Base-by-base conservation (phyloP, 2,329 filamentous ascomycete genomes). In the Emergomyces orientalis region DNA sequence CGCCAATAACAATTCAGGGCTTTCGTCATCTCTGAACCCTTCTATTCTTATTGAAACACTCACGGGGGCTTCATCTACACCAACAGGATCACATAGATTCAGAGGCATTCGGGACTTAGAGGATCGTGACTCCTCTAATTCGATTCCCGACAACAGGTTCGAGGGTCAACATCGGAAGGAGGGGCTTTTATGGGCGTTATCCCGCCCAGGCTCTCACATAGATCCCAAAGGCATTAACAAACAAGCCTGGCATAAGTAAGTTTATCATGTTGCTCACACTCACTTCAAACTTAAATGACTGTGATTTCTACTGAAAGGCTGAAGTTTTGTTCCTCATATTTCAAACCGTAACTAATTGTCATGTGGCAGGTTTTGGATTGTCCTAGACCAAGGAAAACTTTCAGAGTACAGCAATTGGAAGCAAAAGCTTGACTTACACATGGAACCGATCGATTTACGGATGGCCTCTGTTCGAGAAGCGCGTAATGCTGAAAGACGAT, bases 371-470 rank as follows among this genome's bases (percentile, higher is more conserved):
- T 99, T 97, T 77, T 99, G 94, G 94, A 95, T 99, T 67, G 94
- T 99, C 1, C 82, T 99, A 54, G 95, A 97, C 73, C 92, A 96
- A 75, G 94, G 94, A 30, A 96, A 94, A 73, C 82, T 99, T 19
- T 97, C 93, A 1, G 94, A 99, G 73, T 99, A 99, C 76, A 96
- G 92, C 73, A 97, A 99, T 74, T 99, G 94, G 94, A 99, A 99
- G 77, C 91, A 99, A 74, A 93, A 86, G 74, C 84, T 99, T 30
- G 94, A 99, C 75, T 80, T 97, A 32, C 95, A 99, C 74, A 97
- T 96, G 86, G 94, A 97, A 1, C 94, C 94, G 0, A 97, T 99
- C 67, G 95, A 99, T 74, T 81, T 99, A 55, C 89, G 94, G 43
- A 94, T 97, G 86, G 94, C 94, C 11, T 97, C 94, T 19, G 95